Evolutionary conservation across 768 basidiomycete genomes (phyloP).

Genomic region (Calocybe cyanea): DNA sequence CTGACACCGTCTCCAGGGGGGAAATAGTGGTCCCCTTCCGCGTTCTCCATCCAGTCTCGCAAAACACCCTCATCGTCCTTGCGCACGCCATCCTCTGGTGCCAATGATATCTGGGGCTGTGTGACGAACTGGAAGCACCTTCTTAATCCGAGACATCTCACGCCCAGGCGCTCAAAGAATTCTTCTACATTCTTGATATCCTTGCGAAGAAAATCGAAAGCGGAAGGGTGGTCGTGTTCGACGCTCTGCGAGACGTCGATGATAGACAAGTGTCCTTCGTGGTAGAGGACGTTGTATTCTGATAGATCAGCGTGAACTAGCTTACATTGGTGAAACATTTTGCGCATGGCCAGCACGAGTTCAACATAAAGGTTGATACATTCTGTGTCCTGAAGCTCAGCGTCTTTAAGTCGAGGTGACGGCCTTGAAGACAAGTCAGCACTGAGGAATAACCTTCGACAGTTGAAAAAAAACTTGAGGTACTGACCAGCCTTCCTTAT

Average conservation of each 20-base stretch:
- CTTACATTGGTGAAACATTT: slow-evolving; percentile 85
- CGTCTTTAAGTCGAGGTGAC: slow-evolving; percentile 92
- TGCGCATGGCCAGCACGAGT: slow-evolving; percentile 73
- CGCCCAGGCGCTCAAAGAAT: slow-evolving; percentile 78
- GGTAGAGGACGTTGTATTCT: slow-evolving; percentile 96
- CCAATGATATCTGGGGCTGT: slow-evolving; percentile 38
- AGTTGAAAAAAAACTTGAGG: slow-evolving; percentile 1
- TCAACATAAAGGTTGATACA: slow-evolving; percentile 69
- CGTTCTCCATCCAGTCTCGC: slow-evolving; percentile 46
- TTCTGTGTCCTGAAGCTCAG: slow-evolving; percentile 44
- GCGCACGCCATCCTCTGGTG: slow-evolving; percentile 16
- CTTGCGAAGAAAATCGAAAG: slow-evolving; percentile 92
- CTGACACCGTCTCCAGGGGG: neutral
- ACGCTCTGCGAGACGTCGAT: slow-evolving; percentile 99
- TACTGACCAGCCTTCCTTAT: slow-evolving; percentile 74
- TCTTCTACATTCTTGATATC: slow-evolving; percentile 94
- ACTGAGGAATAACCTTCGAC: neutral
- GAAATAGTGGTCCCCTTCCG: slow-evolving; percentile 7
- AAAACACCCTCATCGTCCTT: slow-evolving; percentile 27
- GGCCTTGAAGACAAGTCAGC: slow-evolving; percentile 49
- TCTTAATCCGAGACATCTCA: slow-evolving; percentile 72
- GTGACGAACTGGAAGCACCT: slow-evolving; percentile 89
- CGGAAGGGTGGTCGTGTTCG: slow-evolving; percentile 95
- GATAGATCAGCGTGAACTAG: slow-evolving; percentile 97
- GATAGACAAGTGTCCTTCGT: slow-evolving; percentile 77